These are phyloP conservation scores for Alternaria longipes DNA, from an alignment of 2,329 filamentous ascomycete genomes.

Conservation along the genomic window DNA sequence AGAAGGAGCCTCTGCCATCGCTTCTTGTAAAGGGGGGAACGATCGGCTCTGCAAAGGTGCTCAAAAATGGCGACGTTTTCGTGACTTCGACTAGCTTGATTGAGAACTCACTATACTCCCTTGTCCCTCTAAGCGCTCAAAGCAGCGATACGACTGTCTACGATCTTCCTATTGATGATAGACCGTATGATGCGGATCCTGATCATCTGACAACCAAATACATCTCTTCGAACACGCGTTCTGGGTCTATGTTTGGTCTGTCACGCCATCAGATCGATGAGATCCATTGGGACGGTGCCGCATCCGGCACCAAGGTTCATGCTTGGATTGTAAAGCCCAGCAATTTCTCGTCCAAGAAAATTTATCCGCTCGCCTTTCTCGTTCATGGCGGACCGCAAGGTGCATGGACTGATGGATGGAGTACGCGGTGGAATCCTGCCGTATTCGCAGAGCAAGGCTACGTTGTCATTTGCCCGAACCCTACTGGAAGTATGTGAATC, in stretches of 20 bases:
- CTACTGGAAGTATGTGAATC: conserved; percentile 72
- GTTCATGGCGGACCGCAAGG: conserved; percentile 87
- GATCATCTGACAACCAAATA: conserved; percentile 33
- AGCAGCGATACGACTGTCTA: conserved; percentile 24
- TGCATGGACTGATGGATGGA: conserved; percentile 79
- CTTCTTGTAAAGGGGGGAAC: conserved; percentile 47
- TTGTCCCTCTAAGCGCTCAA: conserved; percentile 56
- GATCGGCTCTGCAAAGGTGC: conserved; percentile 58
- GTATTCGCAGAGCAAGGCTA: conserved; percentile 90
- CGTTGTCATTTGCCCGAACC: conserved; percentile 82
- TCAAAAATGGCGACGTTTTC: conserved; percentile 66
- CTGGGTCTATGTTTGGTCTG: conserved; percentile 73
- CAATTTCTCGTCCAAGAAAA: conserved; percentile 73
- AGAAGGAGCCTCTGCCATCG: conserved; percentile 30
- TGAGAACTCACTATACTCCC: conserved; percentile 75
- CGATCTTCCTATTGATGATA: conserved; percentile 32
- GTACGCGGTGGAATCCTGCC: conserved; percentile 84
- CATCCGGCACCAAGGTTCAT: conserved; percentile 69
- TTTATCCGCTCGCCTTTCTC: conserved; percentile 79
- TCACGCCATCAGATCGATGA: conserved; percentile 70
- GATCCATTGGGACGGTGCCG: conserved; percentile 74
- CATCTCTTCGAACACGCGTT: conserved; percentile 71
- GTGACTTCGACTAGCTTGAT: conserved; percentile 73
- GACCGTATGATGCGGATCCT: conserved; percentile 38
- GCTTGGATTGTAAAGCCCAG: conserved; percentile 72